A percentile compares a stretch with the other conserved stretches of the same genome.
Evolutionary conservation across 345 rosid species (phyloP).

Genomic region (Clausena lansium): DNA sequence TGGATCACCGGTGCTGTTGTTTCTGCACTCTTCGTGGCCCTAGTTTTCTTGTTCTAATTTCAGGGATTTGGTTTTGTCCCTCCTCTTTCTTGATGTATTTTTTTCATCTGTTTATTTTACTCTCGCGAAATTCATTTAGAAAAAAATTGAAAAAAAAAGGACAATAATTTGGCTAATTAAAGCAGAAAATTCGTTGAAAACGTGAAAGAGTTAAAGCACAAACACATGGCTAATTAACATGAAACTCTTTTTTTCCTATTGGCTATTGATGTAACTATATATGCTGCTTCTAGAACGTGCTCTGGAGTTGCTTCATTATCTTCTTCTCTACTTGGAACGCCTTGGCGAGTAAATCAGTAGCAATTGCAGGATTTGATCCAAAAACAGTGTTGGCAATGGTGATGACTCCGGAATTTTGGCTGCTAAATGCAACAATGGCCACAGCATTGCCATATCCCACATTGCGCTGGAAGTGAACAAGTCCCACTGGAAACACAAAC

Average conservation of each 20-base stretch:
- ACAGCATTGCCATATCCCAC: neutral
- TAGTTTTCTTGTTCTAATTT: too few relatives aligned
- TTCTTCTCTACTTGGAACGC: conserved; percentile 14
- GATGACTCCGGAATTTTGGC: conserved; percentile 14
- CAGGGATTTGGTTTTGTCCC: too few relatives aligned
- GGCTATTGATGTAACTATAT: neutral
- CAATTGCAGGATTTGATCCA: conserved; percentile 7
- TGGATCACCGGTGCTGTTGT: too few relatives aligned
- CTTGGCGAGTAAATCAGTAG: conserved; percentile 16
- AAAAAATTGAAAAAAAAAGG: neutral
- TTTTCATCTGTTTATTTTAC: neutral
- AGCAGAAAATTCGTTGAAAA: neutral
- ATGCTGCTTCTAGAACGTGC: neutral
- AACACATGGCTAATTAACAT: neutral
- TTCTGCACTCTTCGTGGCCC: too few relatives aligned
- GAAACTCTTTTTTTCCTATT: neutral
- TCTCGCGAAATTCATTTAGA: too few relatives aligned
- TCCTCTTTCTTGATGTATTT: neutral
- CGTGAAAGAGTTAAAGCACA: neutral
- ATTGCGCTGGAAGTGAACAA: conserved; percentile 12
- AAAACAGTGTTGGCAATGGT: conserved; percentile 13
- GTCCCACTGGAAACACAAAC: conserved; percentile 14
- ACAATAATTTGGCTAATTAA: neutral
- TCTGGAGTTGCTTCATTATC: conserved; percentile 3
- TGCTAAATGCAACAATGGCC: conserved; percentile 11